Conservation (phyloP, 2,329 filamentous ascomycete species). For the Aurifilum marmelostoma region DNA sequence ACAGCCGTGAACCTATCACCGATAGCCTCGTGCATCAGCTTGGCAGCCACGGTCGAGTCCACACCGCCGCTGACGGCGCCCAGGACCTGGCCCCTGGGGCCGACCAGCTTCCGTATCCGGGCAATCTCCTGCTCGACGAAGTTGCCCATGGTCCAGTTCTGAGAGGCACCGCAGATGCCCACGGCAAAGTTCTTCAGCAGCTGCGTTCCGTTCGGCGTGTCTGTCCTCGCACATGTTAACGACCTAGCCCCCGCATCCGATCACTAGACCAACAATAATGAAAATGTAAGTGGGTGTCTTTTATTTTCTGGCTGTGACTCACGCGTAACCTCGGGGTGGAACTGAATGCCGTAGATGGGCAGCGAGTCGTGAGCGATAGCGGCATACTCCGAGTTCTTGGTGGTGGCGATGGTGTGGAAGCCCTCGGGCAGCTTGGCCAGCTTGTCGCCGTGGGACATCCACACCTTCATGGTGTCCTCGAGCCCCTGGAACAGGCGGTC, state of each 20-base stretch:
- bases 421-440: constrained; percentile 71
- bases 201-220: constrained; percentile 61
- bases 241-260: no score
- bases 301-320: not conserved
- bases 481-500: constrained; percentile 80
- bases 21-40: constrained; percentile 85
- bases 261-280: not conserved
- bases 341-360: constrained; percentile 81
- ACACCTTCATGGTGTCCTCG: constrained; percentile 65
- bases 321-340: constrained; percentile 76
- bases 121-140: constrained; percentile 82
- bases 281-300: not conserved
- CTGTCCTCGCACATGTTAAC: constrained; percentile 4
- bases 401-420: constrained; percentile 75
- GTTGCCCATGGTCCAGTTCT: constrained; percentile 83
- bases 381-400: constrained; percentile 76
- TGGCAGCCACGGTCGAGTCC: constrained; percentile 85
- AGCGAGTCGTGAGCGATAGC: constrained; percentile 73
- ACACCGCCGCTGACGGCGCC: constrained; percentile 70
- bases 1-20: constrained; percentile 69
- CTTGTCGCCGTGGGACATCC: constrained; percentile 90
- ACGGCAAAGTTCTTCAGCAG: constrained; percentile 84
- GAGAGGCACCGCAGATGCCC: constrained; percentile 74
- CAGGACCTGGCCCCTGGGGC: constrained; percentile 75
- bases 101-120: constrained; percentile 81